Evolutionary conservation across 2,329 filamentous ascomycete species (phyloP).

Genomic region (Epicoccum sorghinum): DNA sequence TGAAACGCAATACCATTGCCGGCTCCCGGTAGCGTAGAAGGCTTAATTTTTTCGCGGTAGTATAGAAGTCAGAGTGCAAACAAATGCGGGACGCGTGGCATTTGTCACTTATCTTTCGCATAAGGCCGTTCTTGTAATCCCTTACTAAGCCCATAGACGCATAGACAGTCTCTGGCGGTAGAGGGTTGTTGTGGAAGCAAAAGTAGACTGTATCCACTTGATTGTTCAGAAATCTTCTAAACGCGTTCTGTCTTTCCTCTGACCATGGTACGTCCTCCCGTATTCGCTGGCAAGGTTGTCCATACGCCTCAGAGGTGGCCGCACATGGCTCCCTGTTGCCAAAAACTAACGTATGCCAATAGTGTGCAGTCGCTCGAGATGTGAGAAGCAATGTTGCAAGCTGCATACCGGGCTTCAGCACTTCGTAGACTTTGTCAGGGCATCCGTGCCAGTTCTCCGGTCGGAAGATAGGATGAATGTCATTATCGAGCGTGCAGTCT

Average conservation of each 20-base stretch:
- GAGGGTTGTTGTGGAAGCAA: constrained; percentile 46
- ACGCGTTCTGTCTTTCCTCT: constrained; percentile 36
- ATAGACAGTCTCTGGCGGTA: constrained; percentile 45
- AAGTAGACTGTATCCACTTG: constrained; percentile 48
- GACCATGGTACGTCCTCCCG: constrained; percentile 43
- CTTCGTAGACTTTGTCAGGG: constrained; percentile 45
- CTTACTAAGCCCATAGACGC: constrained; percentile 47
- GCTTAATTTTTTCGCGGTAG: constrained; percentile 48
- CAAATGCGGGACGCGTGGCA: constrained; percentile 48
- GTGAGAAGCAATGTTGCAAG: constrained; percentile 42
- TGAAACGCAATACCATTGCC: constrained; percentile 50
- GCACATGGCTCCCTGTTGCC: constrained; percentile 41
- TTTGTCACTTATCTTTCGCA: constrained; percentile 43
- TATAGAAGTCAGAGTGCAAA: constrained; percentile 50
- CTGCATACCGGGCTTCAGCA: constrained; percentile 46
- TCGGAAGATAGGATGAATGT: constrained; percentile 47
- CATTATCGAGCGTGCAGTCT: constrained; percentile 42
- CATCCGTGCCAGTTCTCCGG: constrained; percentile 49
- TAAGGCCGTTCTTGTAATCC: constrained; percentile 46
- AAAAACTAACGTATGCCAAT: constrained; percentile 49
- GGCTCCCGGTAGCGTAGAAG: constrained; percentile 46
- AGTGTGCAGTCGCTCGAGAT: constrained; percentile 45
- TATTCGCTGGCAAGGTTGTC: constrained; percentile 44
- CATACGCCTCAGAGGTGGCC: constrained; percentile 39
- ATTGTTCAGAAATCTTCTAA: constrained; percentile 38